phyloP scores from a whole-genome alignment of 768 basidiomycete species.

The Russula emetica region DNA sequence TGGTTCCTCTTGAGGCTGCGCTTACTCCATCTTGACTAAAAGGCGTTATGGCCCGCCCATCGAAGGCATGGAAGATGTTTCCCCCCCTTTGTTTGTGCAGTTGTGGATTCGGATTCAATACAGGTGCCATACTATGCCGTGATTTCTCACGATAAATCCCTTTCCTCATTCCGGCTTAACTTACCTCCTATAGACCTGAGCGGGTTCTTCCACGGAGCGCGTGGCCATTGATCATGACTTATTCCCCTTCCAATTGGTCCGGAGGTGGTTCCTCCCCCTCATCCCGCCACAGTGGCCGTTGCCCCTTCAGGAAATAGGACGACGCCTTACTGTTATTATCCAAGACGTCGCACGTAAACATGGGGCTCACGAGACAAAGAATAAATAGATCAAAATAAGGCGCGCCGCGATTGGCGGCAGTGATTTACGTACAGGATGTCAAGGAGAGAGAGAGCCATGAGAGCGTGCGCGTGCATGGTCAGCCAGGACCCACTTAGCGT shows the following conservation, averaged over 20 bases:
- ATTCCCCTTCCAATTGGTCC: not conserved
- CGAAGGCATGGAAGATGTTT: not conserved
- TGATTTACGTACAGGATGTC: constrained; percentile 7
- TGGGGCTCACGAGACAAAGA: not conserved
- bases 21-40: constrained; percentile 5
- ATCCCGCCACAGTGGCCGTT: not conserved
- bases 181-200: not conserved
- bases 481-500: not conserved
- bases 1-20: not conserved
- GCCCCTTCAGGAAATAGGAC: not conserved
- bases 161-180: not conserved
- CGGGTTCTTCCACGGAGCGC: not conserved
- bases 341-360: not conserved
- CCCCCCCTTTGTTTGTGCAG: not conserved
- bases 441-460: not conserved
- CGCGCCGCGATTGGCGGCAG: not conserved
- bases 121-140: not conserved
- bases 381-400: not conserved
- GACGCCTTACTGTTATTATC: not conserved
- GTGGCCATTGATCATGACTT: not conserved
- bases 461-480: not conserved
- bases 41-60: constrained; percentile 1
- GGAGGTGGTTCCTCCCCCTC: not conserved
- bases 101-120: not conserved
- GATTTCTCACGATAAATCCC: constrained; percentile 3